A percentile compares a stretch with the other conserved stretches of the same genome.
Evolutionary conservation across 495 filamentous ascomycete genomes (phyloP).

Genomic region (Xylaria palmicola): DNA sequence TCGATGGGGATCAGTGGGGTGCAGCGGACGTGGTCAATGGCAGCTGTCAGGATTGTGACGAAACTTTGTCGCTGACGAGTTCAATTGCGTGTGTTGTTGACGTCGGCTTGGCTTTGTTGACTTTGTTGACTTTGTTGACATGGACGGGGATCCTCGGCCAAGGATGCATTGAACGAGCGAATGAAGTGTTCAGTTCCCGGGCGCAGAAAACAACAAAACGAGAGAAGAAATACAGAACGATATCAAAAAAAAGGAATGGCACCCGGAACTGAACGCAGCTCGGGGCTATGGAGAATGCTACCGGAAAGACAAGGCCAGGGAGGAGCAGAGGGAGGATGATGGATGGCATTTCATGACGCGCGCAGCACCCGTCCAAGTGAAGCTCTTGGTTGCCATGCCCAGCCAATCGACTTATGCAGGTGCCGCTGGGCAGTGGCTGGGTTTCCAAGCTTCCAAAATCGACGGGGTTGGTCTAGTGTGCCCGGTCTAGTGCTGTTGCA

Average conservation of each 20-base stretch:
- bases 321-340: constrained; percentile 8
- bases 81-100: not conserved
- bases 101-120: not conserved
- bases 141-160: not conserved
- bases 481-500: not conserved
- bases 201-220: not conserved
- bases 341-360: constrained; percentile 15
- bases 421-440: constrained; percentile 14
- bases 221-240: not conserved
- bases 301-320: not conserved
- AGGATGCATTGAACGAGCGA: not conserved
- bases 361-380: not conserved
- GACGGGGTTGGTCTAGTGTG: constrained; percentile 5
- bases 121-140: constrained; percentile 7
- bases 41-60: not conserved
- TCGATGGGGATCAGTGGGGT: too few relatives aligned
- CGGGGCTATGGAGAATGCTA: not conserved
- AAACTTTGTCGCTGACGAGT: not conserved
- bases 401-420: constrained; percentile 2
- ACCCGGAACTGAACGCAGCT: not conserved
- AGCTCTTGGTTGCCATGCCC: constrained; percentile 6
- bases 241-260: not conserved
- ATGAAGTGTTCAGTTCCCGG: not conserved
- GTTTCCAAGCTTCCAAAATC: constrained; percentile 6
- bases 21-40: not conserved